Conservation (phyloP, 202 grass and related monocot species). For the Eragrostis tef region DNA sequence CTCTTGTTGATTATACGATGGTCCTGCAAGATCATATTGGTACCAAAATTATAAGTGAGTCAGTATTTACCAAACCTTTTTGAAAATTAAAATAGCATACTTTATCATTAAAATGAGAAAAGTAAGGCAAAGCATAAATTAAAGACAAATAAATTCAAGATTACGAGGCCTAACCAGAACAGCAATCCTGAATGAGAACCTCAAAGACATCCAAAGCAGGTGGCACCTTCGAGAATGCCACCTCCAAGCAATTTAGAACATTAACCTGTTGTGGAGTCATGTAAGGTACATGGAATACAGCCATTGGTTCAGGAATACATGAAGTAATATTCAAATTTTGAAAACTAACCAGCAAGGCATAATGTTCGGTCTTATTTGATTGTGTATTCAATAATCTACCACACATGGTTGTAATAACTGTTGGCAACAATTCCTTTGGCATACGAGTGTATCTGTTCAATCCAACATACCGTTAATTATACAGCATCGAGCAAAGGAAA, state of each 20-base stretch:
- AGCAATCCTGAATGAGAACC: conserved; percentile 62
- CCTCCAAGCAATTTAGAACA: conserved; percentile 84
- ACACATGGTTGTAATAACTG: conserved; percentile 63
- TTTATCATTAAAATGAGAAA: conserved; percentile 37
- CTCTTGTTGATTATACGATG: conserved; percentile 51
- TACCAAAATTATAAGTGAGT: conserved; percentile 36
- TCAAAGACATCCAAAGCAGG: conserved; percentile 70
- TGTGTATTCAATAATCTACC: conserved; percentile 47
- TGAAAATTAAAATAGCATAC: neutral
- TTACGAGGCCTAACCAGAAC: conserved; percentile 52
- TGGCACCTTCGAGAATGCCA: conserved; percentile 79
- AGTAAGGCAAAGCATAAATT: neutral
- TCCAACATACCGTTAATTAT: conserved; percentile 48
- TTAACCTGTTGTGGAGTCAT: conserved; percentile 63
- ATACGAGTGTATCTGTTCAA: conserved; percentile 78
- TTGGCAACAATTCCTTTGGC: conserved; percentile 81
- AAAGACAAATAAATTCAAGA: conserved; percentile 27
- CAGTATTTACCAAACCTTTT: conserved; percentile 40
- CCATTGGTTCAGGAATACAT: conserved; percentile 32
- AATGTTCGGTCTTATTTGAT: conserved; percentile 69
- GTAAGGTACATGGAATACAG: conserved; percentile 42
- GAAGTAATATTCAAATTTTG: conserved; percentile 3
- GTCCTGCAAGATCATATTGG: conserved; percentile 49
- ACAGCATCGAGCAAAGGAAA: conserved; percentile 31
- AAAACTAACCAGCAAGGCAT: conserved; percentile 76